Evolutionary conservation across 495 filamentous ascomycete species (phyloP), one percentile per base, ranked within the genome.

Genomic region (Aspergillus hancockii): DNA sequence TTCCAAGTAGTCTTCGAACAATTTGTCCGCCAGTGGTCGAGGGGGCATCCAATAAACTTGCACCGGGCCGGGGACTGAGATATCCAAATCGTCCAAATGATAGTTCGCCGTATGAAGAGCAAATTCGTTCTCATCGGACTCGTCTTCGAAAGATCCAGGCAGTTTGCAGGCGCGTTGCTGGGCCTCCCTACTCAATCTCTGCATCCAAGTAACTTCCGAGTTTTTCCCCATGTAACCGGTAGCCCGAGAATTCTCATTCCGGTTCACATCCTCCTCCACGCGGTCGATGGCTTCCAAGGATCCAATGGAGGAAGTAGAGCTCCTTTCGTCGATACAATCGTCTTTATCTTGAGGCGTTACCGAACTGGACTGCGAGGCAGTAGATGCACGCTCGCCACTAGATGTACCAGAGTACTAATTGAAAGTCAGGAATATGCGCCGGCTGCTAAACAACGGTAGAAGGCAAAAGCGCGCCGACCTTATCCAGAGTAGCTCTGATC

Each of bases 141-240:
- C 67, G 32, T 64, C 60, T 31, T 75, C 77, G 41, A 71, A 62
- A 5, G 63, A 64, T 7, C 71, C 70, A 16, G 73, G 66, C 18
- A 75, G 51, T 54, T 67, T 66, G 60, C 64, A 62, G 8, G 71
- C 63, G 41, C 75, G 69, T 52, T 74, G 66, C 25, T 74, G 70
- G 16, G 69, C 68, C 54, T 78, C 71, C 61, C 66, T 67, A 43
- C 75, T 69, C 14, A 78, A 59, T 51, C 75, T 67, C 66, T 84
- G 83, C 62, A 88, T 79, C 86, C 87, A 89, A 28, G 75, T 79
- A 14, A 88, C 67, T 52, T 87, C 85, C 0, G 85, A 89, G 52
- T 82, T 86, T 60, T 87, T 87, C 13, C 87, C 87, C 67, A 88
- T 76, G 65, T 81, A 88, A 0, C 87, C 87, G 10, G 82, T 87